Conservation (phyloP, 108 stramenopile species). For the Fragilariopsis cylindrus region DNA sequence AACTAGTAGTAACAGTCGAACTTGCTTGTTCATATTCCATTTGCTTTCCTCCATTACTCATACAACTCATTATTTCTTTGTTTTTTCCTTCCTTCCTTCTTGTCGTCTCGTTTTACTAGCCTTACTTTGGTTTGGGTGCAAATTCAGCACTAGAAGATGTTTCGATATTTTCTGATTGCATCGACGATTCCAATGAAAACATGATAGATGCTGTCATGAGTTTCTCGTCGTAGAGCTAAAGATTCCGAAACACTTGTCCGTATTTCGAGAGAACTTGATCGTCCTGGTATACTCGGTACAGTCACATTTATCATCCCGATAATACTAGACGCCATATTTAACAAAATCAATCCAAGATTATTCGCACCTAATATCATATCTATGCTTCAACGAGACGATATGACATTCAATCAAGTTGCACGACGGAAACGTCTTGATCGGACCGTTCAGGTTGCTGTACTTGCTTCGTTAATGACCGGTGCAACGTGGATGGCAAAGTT, state of each 20-base stretch:
- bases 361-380: conserved; percentile 85
- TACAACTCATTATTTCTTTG: not conserved
- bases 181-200: conserved; percentile 33
- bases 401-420: conserved; percentile 51
- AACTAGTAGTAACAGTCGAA: no score
- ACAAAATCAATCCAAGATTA: conserved; percentile 61
- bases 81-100: not conserved
- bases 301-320: conserved; percentile 84
- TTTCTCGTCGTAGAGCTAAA: conserved; percentile 66
- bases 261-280: conserved; percentile 78
- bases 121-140: conserved; percentile 93
- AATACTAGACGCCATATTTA: conserved; percentile 84
- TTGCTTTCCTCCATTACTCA: no score
- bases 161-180: conserved; percentile 32
- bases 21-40: no score
- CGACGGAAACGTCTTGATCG: conserved; percentile 65
- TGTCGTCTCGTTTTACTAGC: conserved; percentile 51
- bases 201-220: conserved; percentile 48
- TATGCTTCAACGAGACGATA: conserved; percentile 78
- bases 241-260: conserved; percentile 83
- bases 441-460: conserved; percentile 42
- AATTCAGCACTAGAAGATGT: conserved; percentile 96
- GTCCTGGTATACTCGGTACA: conserved; percentile 79
- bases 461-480: conserved; percentile 19
- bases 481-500: not conserved